Conservation (phyloP, 2,329 filamentous ascomycete species). For the Aspergillus pseudoviridinutans region DNA sequence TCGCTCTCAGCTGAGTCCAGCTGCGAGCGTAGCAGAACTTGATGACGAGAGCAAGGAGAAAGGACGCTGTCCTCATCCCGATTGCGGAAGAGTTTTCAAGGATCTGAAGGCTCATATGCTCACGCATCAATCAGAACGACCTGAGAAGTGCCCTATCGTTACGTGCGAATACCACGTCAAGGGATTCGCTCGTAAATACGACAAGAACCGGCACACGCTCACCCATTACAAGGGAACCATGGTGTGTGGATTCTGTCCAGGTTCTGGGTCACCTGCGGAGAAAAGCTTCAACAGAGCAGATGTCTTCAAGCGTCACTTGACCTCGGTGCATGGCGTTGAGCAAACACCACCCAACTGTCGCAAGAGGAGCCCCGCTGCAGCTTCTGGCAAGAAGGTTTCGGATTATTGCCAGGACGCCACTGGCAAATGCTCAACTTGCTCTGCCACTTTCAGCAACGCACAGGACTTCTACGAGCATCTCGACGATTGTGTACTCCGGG, state of each 20-base stretch:
- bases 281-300: conserved; percentile 96
- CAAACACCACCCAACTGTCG: conserved; percentile 89
- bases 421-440: conserved; percentile 90
- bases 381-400: conserved; percentile 60
- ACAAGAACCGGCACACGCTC: conserved; percentile 90
- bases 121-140: conserved; percentile 84
- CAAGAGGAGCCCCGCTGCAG: conserved; percentile 58
- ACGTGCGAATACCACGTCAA: conserved; percentile 91
- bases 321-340: conserved; percentile 85
- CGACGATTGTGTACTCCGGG: conserved; percentile 64
- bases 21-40: conserved; percentile 58
- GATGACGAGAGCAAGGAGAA: conserved; percentile 61
- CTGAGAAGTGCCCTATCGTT: conserved; percentile 89
- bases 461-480: conserved; percentile 98
- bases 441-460: conserved; percentile 74
- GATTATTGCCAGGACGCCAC: conserved; percentile 72
- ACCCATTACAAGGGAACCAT: conserved; percentile 97
- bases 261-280: conserved; percentile 80
- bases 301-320: conserved; percentile 92
- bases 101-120: conserved; percentile 92
- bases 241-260: conserved; percentile 93
- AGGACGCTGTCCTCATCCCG: conserved; percentile 72
- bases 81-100: conserved; percentile 83
- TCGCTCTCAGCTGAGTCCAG: conserved; percentile 56
- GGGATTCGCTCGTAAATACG: conserved; percentile 91